phyloP scores from a whole-genome alignment of 2,329 filamentous ascomycete species.

The Amesomyces nigricolor region DNA sequence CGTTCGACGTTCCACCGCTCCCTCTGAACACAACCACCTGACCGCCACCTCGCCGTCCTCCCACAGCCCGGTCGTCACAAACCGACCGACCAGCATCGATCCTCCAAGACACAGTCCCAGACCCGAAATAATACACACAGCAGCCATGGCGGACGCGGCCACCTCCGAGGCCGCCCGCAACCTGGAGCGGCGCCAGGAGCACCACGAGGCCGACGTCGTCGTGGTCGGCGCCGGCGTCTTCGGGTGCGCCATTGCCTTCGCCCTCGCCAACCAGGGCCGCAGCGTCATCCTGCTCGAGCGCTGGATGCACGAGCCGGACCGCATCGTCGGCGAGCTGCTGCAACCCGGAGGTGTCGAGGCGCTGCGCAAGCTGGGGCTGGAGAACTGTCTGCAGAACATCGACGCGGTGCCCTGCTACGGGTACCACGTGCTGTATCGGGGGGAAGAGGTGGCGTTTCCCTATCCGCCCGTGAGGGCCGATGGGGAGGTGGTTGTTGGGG shows the following conservation, averaged over 20 bases:
- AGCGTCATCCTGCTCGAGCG: conserved; percentile 86
- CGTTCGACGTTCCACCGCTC: too few species aligned
- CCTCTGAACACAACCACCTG: too few species aligned
- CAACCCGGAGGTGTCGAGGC: conserved; percentile 87
- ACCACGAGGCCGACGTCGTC: conserved; percentile 73
- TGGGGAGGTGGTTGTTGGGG: conserved; percentile 33
- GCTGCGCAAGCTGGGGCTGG: conserved; percentile 72
- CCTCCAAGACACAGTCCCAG: neutral
- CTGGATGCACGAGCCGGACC: conserved; percentile 85
- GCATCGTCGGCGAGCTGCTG: conserved; percentile 91
- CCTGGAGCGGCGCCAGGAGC: conserved; percentile 43
- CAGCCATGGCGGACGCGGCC: conserved; percentile 30
- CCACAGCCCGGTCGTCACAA: too few species aligned
- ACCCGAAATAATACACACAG: conserved; percentile 1
- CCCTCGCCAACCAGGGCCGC: conserved; percentile 81
- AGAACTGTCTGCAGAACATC: conserved; percentile 79
- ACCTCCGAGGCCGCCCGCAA: conserved; percentile 36
- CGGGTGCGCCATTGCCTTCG: conserved; percentile 78
- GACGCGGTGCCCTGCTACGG: conserved; percentile 78
- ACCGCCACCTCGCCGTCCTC: too few species aligned
- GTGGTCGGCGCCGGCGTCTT: conserved; percentile 89
- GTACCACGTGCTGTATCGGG: conserved; percentile 82
- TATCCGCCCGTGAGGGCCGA: conserved; percentile 63
- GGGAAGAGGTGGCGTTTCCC: conserved; percentile 64
- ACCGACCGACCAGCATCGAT: neutral